Percentiles rank a stretch among this genome's conserved stretches.
Conservation (phyloP, 257 asterid species). For the Lithospermum erythrorhizon region DNA sequence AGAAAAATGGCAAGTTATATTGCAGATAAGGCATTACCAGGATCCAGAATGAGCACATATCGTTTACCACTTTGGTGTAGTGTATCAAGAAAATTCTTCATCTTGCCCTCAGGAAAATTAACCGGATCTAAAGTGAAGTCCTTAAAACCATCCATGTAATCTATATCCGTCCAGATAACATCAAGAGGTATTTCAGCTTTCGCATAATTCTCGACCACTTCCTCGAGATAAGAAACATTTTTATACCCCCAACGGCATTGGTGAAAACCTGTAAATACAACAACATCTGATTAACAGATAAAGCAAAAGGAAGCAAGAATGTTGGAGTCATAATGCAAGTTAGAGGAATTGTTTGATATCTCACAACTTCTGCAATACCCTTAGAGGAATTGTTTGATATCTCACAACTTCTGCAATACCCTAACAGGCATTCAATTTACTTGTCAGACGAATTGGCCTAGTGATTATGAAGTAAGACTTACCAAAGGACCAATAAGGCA, state of each 20-base stretch:
- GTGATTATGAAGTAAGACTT: conserved; percentile 9
- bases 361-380: too few relatives aligned
- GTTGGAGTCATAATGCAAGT: too few relatives aligned
- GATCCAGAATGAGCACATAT: conserved; percentile 75
- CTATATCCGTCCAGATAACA: conserved; percentile 91
- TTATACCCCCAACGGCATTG: conserved; percentile 81
- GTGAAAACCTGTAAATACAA: conserved; percentile 53
- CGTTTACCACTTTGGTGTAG: conserved; percentile 65
- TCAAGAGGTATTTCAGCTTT: conserved; percentile 76
- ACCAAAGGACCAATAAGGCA: conserved; percentile 98
- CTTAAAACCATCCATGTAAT: conserved; percentile 83
- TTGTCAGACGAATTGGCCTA: not conserved
- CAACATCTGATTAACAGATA: not conserved
- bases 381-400: too few relatives aligned
- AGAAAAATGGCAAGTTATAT: not conserved
- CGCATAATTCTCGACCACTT: conserved; percentile 60
- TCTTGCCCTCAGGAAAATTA: conserved; percentile 44
- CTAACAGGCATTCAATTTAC: too few relatives aligned
- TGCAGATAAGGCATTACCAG: conserved; percentile 30
- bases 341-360: not conserved
- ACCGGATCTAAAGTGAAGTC: conserved; percentile 87
- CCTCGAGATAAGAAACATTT: conserved; percentile 49
- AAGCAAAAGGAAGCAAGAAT: too few relatives aligned
- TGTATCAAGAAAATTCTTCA: conserved; percentile 40
- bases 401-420: too few relatives aligned